These are phyloP conservation scores for Trichomonascus vanleenenianus DNA, from an alignment of 805 yeast species.

Conservation along the genomic window DNA sequence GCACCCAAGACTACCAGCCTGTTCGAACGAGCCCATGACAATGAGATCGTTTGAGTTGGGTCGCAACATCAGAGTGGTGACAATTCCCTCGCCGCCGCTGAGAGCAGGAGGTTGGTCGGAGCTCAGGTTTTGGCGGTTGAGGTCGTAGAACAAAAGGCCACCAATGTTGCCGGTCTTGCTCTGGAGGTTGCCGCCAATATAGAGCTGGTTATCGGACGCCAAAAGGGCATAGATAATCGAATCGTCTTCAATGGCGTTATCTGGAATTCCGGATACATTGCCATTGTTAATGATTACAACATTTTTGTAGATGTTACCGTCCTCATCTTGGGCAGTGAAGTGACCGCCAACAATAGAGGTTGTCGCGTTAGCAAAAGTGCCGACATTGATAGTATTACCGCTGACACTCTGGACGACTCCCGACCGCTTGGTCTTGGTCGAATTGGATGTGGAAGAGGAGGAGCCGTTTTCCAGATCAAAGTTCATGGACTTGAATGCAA, in stretches of 20 bases:
- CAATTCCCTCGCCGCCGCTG: conserved; percentile 34
- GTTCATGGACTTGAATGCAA: conserved; percentile 15
- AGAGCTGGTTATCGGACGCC: conserved; percentile 18
- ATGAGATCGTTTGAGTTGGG: conserved; percentile 38
- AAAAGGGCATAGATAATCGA: conserved; percentile 21
- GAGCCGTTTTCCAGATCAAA: conserved; percentile 10
- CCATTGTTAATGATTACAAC: conserved; percentile 26
- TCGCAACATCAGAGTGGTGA: conserved; percentile 35
- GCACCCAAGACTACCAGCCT: conserved; percentile 53
- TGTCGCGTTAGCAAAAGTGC: conserved; percentile 40
- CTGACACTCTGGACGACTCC: neutral
- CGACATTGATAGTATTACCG: conserved; percentile 27
- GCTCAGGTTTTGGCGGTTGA: conserved; percentile 35
- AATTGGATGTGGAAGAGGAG: neutral
- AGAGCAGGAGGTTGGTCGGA: conserved; percentile 42
- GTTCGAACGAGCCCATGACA: conserved; percentile 67
- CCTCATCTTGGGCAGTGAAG: conserved; percentile 33
- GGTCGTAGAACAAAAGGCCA: conserved; percentile 49
- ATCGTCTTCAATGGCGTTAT: conserved; percentile 10
- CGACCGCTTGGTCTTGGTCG: neutral
- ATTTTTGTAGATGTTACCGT: conserved; percentile 21
- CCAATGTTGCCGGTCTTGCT: conserved; percentile 23
- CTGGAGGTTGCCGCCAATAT: conserved; percentile 29
- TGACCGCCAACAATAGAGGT: conserved; percentile 54
- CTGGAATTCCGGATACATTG: conserved; percentile 18